These are phyloP conservation scores for Jackrogersella minutella DNA, from an alignment of 495 filamentous ascomycete genomes.

Conservation along the genomic window DNA sequence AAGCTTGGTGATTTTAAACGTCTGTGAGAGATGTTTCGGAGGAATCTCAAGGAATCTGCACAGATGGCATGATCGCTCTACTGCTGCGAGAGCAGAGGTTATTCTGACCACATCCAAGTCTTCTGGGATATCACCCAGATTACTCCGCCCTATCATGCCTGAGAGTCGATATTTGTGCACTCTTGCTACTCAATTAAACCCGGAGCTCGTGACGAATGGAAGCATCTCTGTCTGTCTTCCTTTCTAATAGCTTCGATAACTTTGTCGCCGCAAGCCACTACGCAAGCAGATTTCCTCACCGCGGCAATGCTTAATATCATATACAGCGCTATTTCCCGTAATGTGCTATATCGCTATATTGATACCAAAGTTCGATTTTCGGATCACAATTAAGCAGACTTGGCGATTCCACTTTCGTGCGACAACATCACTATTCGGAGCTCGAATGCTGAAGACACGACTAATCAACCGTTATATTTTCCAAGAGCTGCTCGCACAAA, in stretches of 20 bases:
- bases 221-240: too few relatives aligned
- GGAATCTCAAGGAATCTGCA: neutral
- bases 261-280: too few relatives aligned
- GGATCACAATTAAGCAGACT: neutral
- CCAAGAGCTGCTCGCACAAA: neutral
- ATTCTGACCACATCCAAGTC: neutral
- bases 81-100: neutral
- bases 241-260: too few relatives aligned
- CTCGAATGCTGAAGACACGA: slow-evolving; percentile 32
- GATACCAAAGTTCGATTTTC: neutral
- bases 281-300: too few relatives aligned
- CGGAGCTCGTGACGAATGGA: neutral
- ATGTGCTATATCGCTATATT: neutral
- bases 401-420: neutral
- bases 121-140: neutral
- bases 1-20: too few relatives aligned
- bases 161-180: neutral
- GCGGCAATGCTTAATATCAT: too few relatives aligned
- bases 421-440: neutral
- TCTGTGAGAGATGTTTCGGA: too few relatives aligned
- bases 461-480: neutral
- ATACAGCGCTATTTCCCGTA: too few relatives aligned
- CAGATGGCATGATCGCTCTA: neutral
- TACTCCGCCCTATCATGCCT: neutral
- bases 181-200: too few relatives aligned